phyloP scores from a whole-genome alignment of 768 basidiomycete species.

The Ephemerocybe angulata region DNA sequence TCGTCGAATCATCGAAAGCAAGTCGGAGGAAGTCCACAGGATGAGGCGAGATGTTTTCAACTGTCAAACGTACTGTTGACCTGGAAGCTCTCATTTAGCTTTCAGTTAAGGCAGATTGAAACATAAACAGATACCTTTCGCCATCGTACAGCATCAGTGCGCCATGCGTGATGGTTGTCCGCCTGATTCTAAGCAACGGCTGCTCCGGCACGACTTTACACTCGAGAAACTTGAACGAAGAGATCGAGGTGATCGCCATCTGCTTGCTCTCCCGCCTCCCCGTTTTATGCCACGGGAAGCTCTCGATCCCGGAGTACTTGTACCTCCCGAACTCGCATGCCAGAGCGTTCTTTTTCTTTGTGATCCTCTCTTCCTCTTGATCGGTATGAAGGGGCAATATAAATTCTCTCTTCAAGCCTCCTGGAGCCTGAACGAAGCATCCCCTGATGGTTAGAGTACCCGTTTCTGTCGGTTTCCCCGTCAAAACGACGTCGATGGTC shows the following conservation, averaged over 20 bases:
- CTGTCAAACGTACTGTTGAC: slow-evolving; percentile 75
- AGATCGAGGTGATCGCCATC: slow-evolving; percentile 22
- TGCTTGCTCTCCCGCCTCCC: slow-evolving; percentile 36
- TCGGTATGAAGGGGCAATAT: slow-evolving; percentile 69
- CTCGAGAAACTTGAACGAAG: slow-evolving; percentile 58
- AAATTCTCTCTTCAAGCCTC: slow-evolving; percentile 69
- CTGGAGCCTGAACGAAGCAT: slow-evolving; percentile 71
- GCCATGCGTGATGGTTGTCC: slow-evolving; percentile 88
- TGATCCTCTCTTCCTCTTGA: slow-evolving; percentile 62
- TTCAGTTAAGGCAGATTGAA: slow-evolving; percentile 11
- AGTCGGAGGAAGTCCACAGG: slow-evolving; percentile 84
- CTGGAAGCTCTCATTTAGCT: slow-evolving; percentile 41
- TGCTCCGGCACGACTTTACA: slow-evolving; percentile 84
- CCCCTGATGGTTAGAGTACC: slow-evolving; percentile 76
- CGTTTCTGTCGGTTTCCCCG: slow-evolving; percentile 58
- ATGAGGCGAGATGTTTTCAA: slow-evolving; percentile 85
- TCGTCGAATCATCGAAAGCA: slow-evolving; percentile 88
- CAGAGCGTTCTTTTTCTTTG: slow-evolving; percentile 54
- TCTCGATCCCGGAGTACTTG: slow-evolving; percentile 74
- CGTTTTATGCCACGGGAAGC: slow-evolving; percentile 56
- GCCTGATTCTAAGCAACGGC: slow-evolving; percentile 80
- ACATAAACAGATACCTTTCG: slow-evolving; percentile 55
- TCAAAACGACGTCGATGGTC: slow-evolving; percentile 67
- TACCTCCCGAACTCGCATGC: slow-evolving; percentile 65
- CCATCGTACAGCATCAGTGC: slow-evolving; percentile 95